Percentiles rank a stretch among this genome's conserved stretches.
Evolutionary conservation across 495 filamentous ascomycete genomes (phyloP).

Genomic region (Apiosordaria backusii): DNA sequence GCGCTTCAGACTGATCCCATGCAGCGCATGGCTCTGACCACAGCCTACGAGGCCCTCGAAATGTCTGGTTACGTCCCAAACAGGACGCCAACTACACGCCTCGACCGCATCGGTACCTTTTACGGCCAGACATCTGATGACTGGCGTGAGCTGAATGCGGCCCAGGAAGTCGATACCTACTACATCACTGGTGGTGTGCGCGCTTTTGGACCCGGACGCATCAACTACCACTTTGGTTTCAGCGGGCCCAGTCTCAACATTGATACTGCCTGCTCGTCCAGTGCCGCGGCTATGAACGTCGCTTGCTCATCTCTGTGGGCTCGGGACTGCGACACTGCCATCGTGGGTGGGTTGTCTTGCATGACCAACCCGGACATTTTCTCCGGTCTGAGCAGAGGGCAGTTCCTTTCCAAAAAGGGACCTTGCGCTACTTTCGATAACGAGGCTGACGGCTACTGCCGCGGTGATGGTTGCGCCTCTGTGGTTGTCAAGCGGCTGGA

Average conservation of each 20-base stretch:
- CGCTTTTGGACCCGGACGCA: constrained; percentile 82
- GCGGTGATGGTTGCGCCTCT: constrained; percentile 68
- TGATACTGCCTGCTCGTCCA: constrained; percentile 89
- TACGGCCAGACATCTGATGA: constrained; percentile 93
- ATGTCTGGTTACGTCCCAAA: constrained; percentile 88
- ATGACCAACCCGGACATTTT: constrained; percentile 85
- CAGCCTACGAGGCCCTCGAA: constrained; percentile 87
- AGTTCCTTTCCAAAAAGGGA: constrained; percentile 76
- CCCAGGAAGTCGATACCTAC: constrained; percentile 89
- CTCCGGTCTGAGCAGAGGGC: constrained; percentile 74
- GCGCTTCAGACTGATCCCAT: constrained; percentile 86
- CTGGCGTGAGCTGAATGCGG: constrained; percentile 86
- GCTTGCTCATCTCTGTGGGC: constrained; percentile 79
- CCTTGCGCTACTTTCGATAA: constrained; percentile 80
- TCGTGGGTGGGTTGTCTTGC: constrained; percentile 75
- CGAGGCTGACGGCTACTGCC: constrained; percentile 73
- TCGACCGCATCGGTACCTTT: constrained; percentile 84
- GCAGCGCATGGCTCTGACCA: constrained; percentile 77
- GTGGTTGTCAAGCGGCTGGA: constrained; percentile 71
- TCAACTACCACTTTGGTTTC: constrained; percentile 86
- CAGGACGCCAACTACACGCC: constrained; percentile 75
- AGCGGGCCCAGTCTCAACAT: constrained; percentile 80
- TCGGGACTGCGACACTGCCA: constrained; percentile 79
- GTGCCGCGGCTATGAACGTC: constrained; percentile 76
- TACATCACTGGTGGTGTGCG: constrained; percentile 87